Evolutionary conservation across 345 rosid genomes (phyloP), one percentile per base, ranked within the genome.

Genomic region (Balakata baccata): DNA sequence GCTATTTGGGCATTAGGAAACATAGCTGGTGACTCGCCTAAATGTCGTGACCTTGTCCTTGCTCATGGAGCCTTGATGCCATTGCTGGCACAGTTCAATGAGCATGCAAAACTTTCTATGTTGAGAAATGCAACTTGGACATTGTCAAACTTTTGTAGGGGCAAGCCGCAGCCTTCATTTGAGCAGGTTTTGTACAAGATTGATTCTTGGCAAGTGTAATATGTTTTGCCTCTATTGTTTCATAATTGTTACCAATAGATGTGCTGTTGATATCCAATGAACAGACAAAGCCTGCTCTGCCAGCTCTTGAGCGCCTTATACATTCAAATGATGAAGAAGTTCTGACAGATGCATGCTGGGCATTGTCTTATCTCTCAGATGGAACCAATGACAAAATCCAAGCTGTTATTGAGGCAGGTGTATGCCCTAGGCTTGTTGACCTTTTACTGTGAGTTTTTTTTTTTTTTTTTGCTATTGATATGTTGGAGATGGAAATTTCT

Each of bases 1-100:
- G 82, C 75, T 69, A 75, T 74, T n/a, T 79, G 78, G 82, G 82
- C 82, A 45, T 66, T 79, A 37, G 78, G 78, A 69, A 79, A 79
- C 70, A 62, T 79, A 57, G 82, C 82, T 70, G 82, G 82, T 25
- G 82, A 79, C 71, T 74, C 82, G 20, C 78, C 82, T 16, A 74
- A 79, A 46, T 78, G 77, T 20, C 81, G 78, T 5, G 81, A 78
- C 60, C 67, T 78, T 64, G 78, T 78, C 41, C 71, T 79, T 65
- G 67, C 64, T 39, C 77, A 62, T 59, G 75, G 78, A 22, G 78
- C 82, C 54, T 51, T 79, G 75, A 39, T 65, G 61, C 75, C 69
- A 25, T 65, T 79, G 53, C 78, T 79, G 41, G 70, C 78, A 37
- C 82, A 74, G 64, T 64, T 79, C 54, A 74, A 79, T 20, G 78